Percentiles rank a stretch among this genome's conserved stretches.
These are phyloP conservation scores for Aspergillus sclerotiicarbonarius DNA, from an alignment of 495 filamentous ascomycete genomes.

Conservation along the genomic window DNA sequence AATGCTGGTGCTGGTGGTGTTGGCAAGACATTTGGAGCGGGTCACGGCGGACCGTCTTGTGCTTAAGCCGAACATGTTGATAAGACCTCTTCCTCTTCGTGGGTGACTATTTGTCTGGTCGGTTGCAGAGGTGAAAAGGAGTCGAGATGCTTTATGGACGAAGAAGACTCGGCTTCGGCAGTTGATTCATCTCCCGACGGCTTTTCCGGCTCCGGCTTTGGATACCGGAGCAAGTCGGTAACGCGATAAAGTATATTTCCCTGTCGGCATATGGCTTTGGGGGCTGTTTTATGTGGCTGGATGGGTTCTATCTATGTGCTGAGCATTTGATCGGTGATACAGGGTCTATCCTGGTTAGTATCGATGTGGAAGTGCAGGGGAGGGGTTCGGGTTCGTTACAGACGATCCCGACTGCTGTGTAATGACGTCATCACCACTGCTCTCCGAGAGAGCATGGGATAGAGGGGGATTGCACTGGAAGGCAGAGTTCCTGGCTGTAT, in stretches of 20 bases:
- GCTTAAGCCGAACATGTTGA: conserved; percentile 19
- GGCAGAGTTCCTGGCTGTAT: too few species aligned
- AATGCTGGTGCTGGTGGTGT: not conserved
- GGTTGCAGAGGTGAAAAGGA: not conserved
- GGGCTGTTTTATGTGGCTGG: too few species aligned
- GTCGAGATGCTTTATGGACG: not conserved
- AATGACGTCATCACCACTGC: conserved; percentile 1
- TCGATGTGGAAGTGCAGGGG: too few species aligned
- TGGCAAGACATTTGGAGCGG: conserved; percentile 14
- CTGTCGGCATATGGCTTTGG: not conserved
- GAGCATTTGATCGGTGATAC: not conserved
- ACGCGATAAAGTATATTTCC: conserved; percentile 13
- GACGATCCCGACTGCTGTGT: not conserved
- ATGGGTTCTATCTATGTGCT: too few species aligned
- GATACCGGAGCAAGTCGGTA: conserved; percentile 21
- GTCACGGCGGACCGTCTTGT: conserved; percentile 19
- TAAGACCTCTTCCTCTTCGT: not conserved
- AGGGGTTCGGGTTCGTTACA: too few species aligned
- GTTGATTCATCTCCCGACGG: conserved; percentile 7
- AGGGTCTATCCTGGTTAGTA: not conserved
- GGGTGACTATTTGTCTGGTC: not conserved
- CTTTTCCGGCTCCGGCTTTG: conserved; percentile 16
- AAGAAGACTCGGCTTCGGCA: conserved; percentile 7
- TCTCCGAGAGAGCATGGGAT: not conserved
- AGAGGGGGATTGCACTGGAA: too few species aligned